Evolutionary conservation across 129 eudicot genomes (phyloP).

Genomic region (Flaveria brownii): DNA sequence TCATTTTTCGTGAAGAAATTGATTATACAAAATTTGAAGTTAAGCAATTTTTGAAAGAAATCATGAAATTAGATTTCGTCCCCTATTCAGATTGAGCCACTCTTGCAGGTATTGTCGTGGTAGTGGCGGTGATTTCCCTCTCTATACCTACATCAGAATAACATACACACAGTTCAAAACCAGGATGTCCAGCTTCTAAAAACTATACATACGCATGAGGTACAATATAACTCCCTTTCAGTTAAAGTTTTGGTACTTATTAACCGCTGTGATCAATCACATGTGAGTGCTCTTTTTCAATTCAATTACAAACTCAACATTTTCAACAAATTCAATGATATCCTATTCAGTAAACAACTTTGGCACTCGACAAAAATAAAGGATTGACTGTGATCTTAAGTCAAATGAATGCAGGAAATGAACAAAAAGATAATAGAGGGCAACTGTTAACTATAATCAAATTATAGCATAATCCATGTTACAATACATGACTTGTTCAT

Average conservation of each 20-base stretch:
- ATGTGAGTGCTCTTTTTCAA: not conserved
- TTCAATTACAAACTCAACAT: constrained; percentile 6
- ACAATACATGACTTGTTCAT: not conserved
- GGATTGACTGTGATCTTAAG: not conserved
- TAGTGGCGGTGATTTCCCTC: constrained; percentile 18
- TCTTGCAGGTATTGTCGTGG: no score
- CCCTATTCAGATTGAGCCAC: no score
- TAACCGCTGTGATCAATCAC: not conserved
- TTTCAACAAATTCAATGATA: constrained; percentile 1
- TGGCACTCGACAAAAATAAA: constrained; percentile 3
- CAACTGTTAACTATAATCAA: not conserved
- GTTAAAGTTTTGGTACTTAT: not conserved
- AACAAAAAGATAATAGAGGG: not conserved
- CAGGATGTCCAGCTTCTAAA: constrained; percentile 12
- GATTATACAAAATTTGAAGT: no score
- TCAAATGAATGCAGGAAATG: not conserved
- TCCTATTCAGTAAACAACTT: constrained; percentile 12
- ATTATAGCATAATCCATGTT: not conserved
- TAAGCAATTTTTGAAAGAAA: no score
- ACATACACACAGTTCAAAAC: constrained; percentile 7
- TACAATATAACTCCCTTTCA: not conserved
- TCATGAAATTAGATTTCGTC: no score
- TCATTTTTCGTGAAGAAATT: no score
- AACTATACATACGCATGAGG: constrained; percentile 2
- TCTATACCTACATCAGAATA: constrained; percentile 64